A percentile compares a stretch with the other conserved stretches of the same genome.
Evolutionary conservation across 257 asterid species (phyloP).

Genomic region (Salvia hispanica): DNA sequence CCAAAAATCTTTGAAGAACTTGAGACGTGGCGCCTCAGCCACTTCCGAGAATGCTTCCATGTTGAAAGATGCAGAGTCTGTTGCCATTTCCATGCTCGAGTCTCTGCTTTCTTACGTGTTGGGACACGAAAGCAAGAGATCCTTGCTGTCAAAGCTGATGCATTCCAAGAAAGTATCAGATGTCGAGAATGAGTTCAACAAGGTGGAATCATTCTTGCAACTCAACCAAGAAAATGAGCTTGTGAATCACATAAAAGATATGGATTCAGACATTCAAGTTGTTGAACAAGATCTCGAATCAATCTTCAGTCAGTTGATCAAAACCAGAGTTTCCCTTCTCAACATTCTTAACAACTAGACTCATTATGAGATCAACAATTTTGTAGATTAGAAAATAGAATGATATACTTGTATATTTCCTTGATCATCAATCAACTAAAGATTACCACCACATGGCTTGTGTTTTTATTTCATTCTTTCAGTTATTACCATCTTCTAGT

Average conservation of each 20-base stretch:
- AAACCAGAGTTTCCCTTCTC: conserved; percentile 44
- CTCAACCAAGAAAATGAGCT: conserved; percentile 17
- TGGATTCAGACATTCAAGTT: conserved; percentile 40
- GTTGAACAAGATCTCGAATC: conserved; percentile 41
- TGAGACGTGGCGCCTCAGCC: conserved; percentile 26
- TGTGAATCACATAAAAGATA: conserved; percentile 33
- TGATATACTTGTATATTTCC: too few species aligned
- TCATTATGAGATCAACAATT: background rate
- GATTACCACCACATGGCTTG: too few species aligned
- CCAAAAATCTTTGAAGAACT: conserved; percentile 29
- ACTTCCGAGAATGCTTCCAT: background rate
- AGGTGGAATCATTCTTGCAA: conserved; percentile 34
- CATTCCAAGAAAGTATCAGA: conserved; percentile 30
- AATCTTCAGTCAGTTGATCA: conserved; percentile 43
- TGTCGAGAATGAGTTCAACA: conserved; percentile 38
- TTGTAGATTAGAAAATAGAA: background rate
- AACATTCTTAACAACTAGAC: conserved; percentile 27
- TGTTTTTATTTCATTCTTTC: too few species aligned
- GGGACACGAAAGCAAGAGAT: conserved; percentile 36
- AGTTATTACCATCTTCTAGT: too few species aligned
- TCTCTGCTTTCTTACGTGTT: conserved; percentile 29
- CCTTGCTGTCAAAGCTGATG: conserved; percentile 41
- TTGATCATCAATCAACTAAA: too few species aligned
- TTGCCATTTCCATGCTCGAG: conserved; percentile 25
- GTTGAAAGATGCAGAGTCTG: conserved; percentile 37